Base-by-base conservation (phyloP, 805 yeast species). In the Martiniozyma abietophila region DNA sequence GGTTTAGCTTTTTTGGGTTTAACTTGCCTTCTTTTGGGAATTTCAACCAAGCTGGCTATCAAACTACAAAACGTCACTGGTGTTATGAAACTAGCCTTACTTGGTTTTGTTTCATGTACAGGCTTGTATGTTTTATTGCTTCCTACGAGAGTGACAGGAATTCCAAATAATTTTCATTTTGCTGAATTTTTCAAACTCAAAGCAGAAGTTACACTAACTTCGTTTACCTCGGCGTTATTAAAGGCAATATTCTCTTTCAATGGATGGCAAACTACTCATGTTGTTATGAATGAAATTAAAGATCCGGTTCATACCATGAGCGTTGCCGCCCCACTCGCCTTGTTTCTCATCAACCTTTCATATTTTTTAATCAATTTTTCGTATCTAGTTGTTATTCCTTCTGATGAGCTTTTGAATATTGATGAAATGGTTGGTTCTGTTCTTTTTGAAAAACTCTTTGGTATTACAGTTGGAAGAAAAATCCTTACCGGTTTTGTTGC, bases 51-150 rank as follows among this genome's bases (percentile, higher is more conserved):
- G 36, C 65, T 65, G 42, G 88, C 88, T 0, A 66, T 80, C 2
- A 49, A 56, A 11, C 58, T 78, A 10, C 86, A 80, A 48, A 80
- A 79, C 45, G 40, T 70, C 9, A 53, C 80, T 4, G 89, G 92
- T 0, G 64, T 64, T 6, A 46, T 80, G 49, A 81, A 81, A 50
- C 49, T 81, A 30, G 49, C 59, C 3, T 54, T 80, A 20, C 62
- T 80, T 26, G 64, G 54, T 0, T 50, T 76, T 1, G 71, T 80
- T 65, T 61, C 74, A 3, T 32, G 65, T 4, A 69, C 80, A 0
- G 83, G 88, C 0, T 12, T 76, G 2, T 78, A 74, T 45, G 76
- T 71, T 4, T 41, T 73, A n/a, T 25, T 62, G 1, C 43, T 71
- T n/a, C 81, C 72, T n/a, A 47, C 54, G 27, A 60, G 58, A 0